Evolutionary conservation across 805 yeast species (phyloP), one percentile per base, ranked within the genome.

Genomic region (Candida namnaoensis): DNA sequence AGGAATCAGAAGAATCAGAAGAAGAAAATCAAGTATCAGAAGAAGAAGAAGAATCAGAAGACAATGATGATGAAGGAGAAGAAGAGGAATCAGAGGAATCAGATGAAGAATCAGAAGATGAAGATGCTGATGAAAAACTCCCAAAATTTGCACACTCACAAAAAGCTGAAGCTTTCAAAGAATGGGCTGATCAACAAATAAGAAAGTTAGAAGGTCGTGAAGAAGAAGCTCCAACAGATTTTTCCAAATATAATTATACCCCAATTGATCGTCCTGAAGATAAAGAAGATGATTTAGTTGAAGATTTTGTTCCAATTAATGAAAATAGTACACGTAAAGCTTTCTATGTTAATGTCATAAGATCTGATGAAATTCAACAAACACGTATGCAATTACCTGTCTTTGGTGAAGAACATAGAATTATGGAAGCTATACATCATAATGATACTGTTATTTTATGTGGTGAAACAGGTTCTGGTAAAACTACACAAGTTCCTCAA

Each of bases 381-480:
- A 70, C 70, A 30, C 69, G 99, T 47, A 67, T 79, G 63, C 72
- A 78, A 40, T 66, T 93, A 15, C 99, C 99, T 1, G 97, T 93
- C 0, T 84, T 76, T 47, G 82, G 82, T 7, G 95, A 88, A 60
- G 99, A 93, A 55, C 95, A 87, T 58, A 69, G 79, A 42, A 85
- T 93, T 39, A 88, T 93, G 97, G 99, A 93, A 58, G 95, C 96
- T 1, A 76, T 93, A 39, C 86, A 85, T 57, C 95, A 91, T 54
- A 85, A 91, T 55, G 96, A 90, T 53, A 83, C 91, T 45, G 79
- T 90, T 0, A 82, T 93, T 12, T 72, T 93, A 25, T 91, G 97
- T 66, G 99, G 99, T 70, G 98, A 90, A 53, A 93, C 99, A 1
- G 99, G 99, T 52, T 88, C 97, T 3, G 99, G 99, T 63, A 93